phyloP scores from a whole-genome alignment of 2,329 filamentous ascomycete genomes.

The Plectosphaerella sp. region DNA sequence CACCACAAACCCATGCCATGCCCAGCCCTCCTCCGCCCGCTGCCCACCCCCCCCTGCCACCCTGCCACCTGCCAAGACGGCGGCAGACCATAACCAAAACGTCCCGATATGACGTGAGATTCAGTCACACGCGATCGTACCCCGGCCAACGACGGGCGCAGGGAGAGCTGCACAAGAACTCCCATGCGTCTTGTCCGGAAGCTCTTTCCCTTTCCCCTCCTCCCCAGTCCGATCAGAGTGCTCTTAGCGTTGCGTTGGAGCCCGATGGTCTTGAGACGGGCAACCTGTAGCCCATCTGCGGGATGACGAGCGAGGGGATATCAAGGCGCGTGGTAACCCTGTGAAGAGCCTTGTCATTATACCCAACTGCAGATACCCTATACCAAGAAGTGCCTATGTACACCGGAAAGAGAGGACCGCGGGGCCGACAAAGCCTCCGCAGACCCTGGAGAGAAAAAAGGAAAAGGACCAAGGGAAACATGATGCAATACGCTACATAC shows the following conservation, averaged over 20 bases:
- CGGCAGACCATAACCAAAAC: not conserved
- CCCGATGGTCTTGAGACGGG: not conserved
- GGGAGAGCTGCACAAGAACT: no score
- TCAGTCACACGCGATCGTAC: not conserved
- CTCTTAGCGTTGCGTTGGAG: not conserved
- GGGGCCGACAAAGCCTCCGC: not conserved
- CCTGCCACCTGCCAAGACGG: not conserved
- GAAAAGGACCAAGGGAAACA: slow-evolving; percentile 5
- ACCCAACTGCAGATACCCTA: not conserved
- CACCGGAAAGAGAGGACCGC: not conserved
- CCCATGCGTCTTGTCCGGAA: not conserved
- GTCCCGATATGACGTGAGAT: not conserved
- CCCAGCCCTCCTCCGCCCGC: no score
- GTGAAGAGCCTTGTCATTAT: not conserved
- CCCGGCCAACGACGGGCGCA: no score
- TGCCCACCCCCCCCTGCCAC: not conserved
- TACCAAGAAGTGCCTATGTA: not conserved
- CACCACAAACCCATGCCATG: no score
- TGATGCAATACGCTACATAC: not conserved
- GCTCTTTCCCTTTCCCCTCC: not conserved
- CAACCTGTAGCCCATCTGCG: not conserved
- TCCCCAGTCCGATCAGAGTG: not conserved
- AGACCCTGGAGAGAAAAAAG: slow-evolving; percentile 4
- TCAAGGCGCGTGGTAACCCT: not conserved
- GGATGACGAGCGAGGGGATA: not conserved